Conservation (phyloP, 495 filamentous ascomycete genomes). For the Amphirosellinia nigrospora region DNA sequence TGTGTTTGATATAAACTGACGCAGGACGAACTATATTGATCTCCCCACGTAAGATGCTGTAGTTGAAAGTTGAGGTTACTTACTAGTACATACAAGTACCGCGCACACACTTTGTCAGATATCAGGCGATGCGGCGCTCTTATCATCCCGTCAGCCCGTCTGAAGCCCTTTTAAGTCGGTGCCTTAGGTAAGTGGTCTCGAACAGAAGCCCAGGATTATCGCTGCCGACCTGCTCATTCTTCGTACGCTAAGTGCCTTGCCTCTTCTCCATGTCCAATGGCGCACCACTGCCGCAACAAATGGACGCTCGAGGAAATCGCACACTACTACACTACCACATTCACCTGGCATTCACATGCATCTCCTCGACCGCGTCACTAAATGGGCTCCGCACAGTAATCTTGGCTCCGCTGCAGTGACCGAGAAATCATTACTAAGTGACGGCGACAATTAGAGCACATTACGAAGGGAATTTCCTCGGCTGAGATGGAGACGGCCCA, state of each 20-base stretch:
- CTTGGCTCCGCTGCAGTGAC: constrained; percentile 1
- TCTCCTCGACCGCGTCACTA: not conserved
- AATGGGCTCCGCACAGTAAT: constrained; percentile 12
- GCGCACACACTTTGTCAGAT: not conserved
- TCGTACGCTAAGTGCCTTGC: not conserved
- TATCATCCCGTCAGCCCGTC: too few species aligned
- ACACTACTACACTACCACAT: too few species aligned
- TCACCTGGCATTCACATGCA: not conserved
- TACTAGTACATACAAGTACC: too few species aligned
- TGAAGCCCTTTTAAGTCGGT: too few species aligned
- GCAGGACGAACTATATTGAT: not conserved
- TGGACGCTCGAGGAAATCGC: too few species aligned
- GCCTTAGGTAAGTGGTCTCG: not conserved
- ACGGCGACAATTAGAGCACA: constrained; percentile 12
- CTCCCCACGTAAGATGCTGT: too few species aligned
- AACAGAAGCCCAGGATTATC: not conserved
- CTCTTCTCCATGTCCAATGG: constrained; percentile 4
- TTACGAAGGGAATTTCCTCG: not conserved
- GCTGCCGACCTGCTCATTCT: not conserved
- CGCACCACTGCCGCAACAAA: not conserved
- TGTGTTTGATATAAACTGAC: not conserved
- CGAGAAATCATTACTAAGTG: not conserved
- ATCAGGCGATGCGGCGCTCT: not conserved
- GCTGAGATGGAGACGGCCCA: not conserved
- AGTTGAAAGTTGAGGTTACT: not conserved